Base-by-base conservation (phyloP, 2,329 filamentous ascomycete species). In the Venturia effusa region DNA sequence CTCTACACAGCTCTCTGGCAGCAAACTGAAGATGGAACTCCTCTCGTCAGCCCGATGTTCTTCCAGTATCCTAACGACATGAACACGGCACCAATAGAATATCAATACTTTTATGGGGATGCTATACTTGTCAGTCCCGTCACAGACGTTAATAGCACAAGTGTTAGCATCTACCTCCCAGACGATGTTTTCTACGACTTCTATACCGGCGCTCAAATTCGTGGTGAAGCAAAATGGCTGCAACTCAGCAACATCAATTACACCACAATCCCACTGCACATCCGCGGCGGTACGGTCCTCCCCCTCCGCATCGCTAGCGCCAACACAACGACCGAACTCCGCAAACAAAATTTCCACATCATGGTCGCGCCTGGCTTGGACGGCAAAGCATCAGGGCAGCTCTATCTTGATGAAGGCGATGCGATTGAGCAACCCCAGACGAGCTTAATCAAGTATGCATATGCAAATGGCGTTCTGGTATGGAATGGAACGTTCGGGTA, bases 401-500 rank as follows among this genome's bases (percentile, higher is more conserved):
- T 94, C 64, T 94, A 92, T 72, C 76, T 94, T 5, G 90, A 94
- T 68, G 90, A 95, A 66, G 90, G 90, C 10, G 84, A 86, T 65
- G 85, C 82, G 32, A 69, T 92, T 61, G 76, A 83, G 65, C 88
- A 89, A 73, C 66, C 75, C 2, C 72, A 69, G 0, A 83, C 79
- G n/a, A 84, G 80, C 7, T 76, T 83, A 64, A 79, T 92, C 62
- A 73, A 76, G 17, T 89, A 92, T 68, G 68, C 71, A 10, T 92
- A 84, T 70, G 75, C 79, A 57, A 71, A 79, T 2, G 81, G 82
- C 40, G 74, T 75, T 64, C 78, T 89, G 30, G 74, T 68, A 0
- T 74, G 81, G 41, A 76, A 74, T 1, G 86, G 86, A 0, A 72
- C 69, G 1, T 88, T 87, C 70, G 81, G 74, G 0, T 87, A 83